Evolutionary conservation across 441 rosid species (phyloP), one percentile per base, ranked within the genome.

Genomic region (Adansonia grandidieri): DNA sequence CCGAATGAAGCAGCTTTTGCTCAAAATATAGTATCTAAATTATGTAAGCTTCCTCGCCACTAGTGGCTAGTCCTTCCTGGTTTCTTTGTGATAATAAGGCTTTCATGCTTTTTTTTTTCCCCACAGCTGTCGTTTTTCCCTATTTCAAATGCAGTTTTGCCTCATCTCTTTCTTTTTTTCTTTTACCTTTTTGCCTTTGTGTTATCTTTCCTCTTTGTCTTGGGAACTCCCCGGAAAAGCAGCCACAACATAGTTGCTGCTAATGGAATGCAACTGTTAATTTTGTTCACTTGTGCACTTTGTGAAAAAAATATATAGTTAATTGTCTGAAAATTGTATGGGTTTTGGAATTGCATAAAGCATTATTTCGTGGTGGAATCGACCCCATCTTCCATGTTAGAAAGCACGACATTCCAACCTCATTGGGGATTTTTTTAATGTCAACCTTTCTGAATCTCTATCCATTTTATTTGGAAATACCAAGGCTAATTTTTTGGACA

Each of bases 1-100:
- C 24, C 71, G 17, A 70, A 22, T 44, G 73, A 68, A 68, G 56
- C n/a, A 44, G 28, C 54, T 19, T 42, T 67, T n/a, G 54, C 8
- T 68, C 60, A 19, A 47, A 10, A 10, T 50, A 8, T 70, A 47
- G 60, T 24, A 48, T 48, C 5, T 70, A n/a, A 54, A 54, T n/a
- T 48, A 70, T 72, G 51, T 37, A 32, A 72, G 64, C 76, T 37
- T 72, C 45, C 64, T 4, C 44, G 4, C 10, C 32, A 37, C 40
- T 10, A 5, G 9, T 74, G 22, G 13, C 53, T n/a, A 2, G 4
- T 42, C 45, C 66, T 58, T 58, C 56, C 10, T 44, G 54, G 13
- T 74, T 40, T 42, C 14, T 37, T 14, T 2, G 9, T 9, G 50
- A 40, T 63, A 47, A 14, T 44, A 74, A 47, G 22, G 70, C 14